Conservation (phyloP, 495 filamentous ascomycete genomes). For the Neurospora pannonica region DNA sequence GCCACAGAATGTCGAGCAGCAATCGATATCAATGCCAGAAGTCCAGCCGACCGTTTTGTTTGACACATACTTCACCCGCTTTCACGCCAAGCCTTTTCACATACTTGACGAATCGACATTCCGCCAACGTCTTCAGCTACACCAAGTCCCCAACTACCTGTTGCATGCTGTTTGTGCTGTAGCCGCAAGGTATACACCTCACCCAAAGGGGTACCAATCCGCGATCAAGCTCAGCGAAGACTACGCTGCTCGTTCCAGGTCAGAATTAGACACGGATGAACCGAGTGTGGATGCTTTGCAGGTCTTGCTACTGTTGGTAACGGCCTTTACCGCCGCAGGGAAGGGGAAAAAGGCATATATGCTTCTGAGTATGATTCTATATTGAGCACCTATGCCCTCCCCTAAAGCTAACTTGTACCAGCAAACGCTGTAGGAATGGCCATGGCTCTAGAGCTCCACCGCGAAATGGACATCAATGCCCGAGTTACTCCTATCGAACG, state of each 20-base stretch:
- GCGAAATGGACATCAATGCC: conserved; percentile 51
- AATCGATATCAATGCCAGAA: conserved; percentile 6
- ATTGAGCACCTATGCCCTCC: neutral
- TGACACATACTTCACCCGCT: conserved; percentile 64
- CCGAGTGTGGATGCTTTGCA: conserved; percentile 69
- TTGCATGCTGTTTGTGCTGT: conserved; percentile 67
- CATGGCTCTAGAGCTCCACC: conserved; percentile 65
- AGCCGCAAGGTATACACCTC: conserved; percentile 54
- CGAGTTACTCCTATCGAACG: conserved; percentile 52
- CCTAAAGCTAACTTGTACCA: conserved; percentile 17
- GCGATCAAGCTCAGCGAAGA: conserved; percentile 54
- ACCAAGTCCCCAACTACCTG: conserved; percentile 54
- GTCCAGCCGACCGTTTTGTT: conserved; percentile 51
- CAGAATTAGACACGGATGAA: conserved; percentile 65
- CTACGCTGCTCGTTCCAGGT: conserved; percentile 55
- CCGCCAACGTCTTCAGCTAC: conserved; percentile 55
- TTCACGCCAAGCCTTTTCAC: conserved; percentile 71
- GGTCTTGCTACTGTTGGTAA: conserved; percentile 63
- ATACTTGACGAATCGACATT: conserved; percentile 65
- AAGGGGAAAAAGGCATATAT: conserved; percentile 79
- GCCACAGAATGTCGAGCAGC: neutral
- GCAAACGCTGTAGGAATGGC: conserved; percentile 74
- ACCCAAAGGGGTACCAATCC: conserved; percentile 50
- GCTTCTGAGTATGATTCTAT: conserved; percentile 53
- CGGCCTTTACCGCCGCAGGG: conserved; percentile 66